Evolutionary conservation across 2,329 filamentous ascomycete genomes (phyloP).

Genomic region (Domatiomyces catenatus): DNA sequence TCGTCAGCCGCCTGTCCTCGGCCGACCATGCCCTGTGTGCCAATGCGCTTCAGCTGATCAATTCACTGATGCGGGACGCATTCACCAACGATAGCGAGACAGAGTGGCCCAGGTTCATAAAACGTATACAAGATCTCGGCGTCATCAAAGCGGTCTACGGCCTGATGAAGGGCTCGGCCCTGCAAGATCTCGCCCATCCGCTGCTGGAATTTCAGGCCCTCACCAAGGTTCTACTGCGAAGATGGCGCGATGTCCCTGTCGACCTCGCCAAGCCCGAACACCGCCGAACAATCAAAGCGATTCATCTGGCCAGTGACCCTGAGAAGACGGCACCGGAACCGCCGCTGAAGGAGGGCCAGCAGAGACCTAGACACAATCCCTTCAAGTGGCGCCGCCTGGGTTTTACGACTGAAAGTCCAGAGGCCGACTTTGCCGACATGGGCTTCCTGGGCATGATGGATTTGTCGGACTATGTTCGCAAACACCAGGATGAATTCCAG

Average conservation of each 20-base stretch:
- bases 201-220: constrained; percentile 84
- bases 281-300: constrained; percentile 65
- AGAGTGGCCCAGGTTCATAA: constrained; percentile 94
- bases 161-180: constrained; percentile 83
- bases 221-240: constrained; percentile 71
- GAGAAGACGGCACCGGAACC: constrained; percentile 36
- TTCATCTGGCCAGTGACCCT: constrained; percentile 69
- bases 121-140: constrained; percentile 78
- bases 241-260: constrained; percentile 74
- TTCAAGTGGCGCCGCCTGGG: constrained; percentile 88
- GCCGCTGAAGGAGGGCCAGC: constrained; percentile 14
- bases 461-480: constrained; percentile 79
- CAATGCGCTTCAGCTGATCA: constrained; percentile 88
- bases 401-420: constrained; percentile 80
- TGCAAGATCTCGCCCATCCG: constrained; percentile 81
- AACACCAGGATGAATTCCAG: constrained; percentile 82
- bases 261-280: constrained; percentile 82
- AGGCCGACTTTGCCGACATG: constrained; percentile 66
- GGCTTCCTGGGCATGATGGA: constrained; percentile 97
- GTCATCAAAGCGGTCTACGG: constrained; percentile 83
- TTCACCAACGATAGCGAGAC: constrained; percentile 61
- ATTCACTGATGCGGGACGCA: constrained; percentile 83
- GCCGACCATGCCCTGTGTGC: constrained; percentile 92
- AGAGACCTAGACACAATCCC: constrained; percentile 51
- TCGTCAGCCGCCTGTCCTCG: constrained; percentile 79